Evolutionary conservation across 1,139 yeast genomes (phyloP).

Genomic region (Spencermartinsiella ligniputridi): DNA sequence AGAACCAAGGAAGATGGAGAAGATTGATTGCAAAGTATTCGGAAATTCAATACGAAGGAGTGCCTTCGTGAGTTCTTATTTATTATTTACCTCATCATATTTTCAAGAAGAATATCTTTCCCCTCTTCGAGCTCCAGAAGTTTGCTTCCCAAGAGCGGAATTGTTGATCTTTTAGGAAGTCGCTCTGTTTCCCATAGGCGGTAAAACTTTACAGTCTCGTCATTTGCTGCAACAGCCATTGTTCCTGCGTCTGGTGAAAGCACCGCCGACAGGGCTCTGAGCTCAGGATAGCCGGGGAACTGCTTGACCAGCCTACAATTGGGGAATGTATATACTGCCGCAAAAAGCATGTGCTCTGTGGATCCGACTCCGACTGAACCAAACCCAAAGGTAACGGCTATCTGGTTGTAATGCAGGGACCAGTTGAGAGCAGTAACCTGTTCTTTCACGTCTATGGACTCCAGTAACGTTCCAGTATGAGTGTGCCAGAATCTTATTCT

Average conservation of each 20-base stretch:
- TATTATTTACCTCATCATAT: not conserved
- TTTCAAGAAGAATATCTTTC: not conserved
- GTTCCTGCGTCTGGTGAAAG: constrained; percentile 58
- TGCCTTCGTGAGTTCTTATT: constrained; percentile 49
- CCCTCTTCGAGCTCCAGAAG: not conserved
- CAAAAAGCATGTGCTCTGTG: constrained; percentile 41
- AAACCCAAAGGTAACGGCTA: constrained; percentile 79
- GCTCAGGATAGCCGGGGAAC: constrained; percentile 45
- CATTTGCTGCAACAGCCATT: constrained; percentile 71
- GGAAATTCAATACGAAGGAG: constrained; percentile 56
- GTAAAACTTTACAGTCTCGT: constrained; percentile 70
- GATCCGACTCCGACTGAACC: too few species aligned
- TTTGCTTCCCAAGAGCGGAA: not conserved
- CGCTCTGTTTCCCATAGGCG: constrained; percentile 49
- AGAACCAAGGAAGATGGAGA: constrained; percentile 55
- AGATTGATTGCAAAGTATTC: constrained; percentile 42
- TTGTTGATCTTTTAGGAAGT: constrained; percentile 6
- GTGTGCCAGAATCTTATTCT: constrained; percentile 82
- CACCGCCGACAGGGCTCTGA: constrained; percentile 62
- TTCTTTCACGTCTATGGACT: constrained; percentile 52
- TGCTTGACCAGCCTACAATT: constrained; percentile 46
- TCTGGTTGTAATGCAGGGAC: constrained; percentile 59
- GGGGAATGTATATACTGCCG: constrained; percentile 66
- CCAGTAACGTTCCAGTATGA: constrained; percentile 62
- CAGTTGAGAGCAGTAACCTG: constrained; percentile 79